phyloP scores from a whole-genome alignment of 1,284 basidiomycete genomes.

The Clitocybe nebularis region DNA sequence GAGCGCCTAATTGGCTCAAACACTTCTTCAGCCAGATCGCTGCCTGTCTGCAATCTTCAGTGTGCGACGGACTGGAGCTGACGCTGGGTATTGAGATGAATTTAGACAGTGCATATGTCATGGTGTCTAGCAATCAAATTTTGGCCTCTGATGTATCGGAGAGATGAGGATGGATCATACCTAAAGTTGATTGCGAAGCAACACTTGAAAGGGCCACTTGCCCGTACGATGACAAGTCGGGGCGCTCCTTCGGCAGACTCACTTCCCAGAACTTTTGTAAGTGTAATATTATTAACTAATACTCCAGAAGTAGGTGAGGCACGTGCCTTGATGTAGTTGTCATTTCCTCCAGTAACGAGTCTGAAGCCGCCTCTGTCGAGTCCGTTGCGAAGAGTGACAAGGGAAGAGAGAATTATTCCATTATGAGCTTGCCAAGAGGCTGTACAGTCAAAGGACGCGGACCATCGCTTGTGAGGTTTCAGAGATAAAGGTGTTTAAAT shows the following conservation, averaged over 20 bases:
- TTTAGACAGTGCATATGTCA: constrained; percentile 75
- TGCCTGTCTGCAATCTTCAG: constrained; percentile 90
- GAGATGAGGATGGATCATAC: constrained; percentile 2
- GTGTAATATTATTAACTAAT: constrained; percentile 1
- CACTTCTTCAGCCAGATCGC: constrained; percentile 90
- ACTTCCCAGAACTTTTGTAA: constrained; percentile 53
- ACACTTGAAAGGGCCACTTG: constrained; percentile 1
- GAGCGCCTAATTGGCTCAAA: constrained; percentile 80
- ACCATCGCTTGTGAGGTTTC: constrained; percentile 56
- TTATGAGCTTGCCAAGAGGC: constrained; percentile 79
- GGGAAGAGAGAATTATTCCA: constrained; percentile 79
- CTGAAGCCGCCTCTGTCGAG: constrained; percentile 28
- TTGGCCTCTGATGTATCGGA: neutral
- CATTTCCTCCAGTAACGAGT: constrained; percentile 82
- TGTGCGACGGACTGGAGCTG: constrained; percentile 61
- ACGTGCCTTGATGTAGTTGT: constrained; percentile 74
- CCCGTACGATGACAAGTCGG: constrained; percentile 7
- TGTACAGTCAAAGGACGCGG: constrained; percentile 78
- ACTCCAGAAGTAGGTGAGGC: neutral
- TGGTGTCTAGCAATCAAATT: constrained; percentile 40
- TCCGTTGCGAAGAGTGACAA: constrained; percentile 40
- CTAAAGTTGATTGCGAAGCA: constrained; percentile 5
- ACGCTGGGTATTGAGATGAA: constrained; percentile 89
- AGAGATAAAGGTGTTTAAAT: neutral
- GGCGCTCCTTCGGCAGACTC: constrained; percentile 26